A percentile compares a stretch with the other conserved stretches of the same genome.
phyloP scores from a whole-genome alignment of 2,329 filamentous ascomycete species.

The Apiospora marii region DNA sequence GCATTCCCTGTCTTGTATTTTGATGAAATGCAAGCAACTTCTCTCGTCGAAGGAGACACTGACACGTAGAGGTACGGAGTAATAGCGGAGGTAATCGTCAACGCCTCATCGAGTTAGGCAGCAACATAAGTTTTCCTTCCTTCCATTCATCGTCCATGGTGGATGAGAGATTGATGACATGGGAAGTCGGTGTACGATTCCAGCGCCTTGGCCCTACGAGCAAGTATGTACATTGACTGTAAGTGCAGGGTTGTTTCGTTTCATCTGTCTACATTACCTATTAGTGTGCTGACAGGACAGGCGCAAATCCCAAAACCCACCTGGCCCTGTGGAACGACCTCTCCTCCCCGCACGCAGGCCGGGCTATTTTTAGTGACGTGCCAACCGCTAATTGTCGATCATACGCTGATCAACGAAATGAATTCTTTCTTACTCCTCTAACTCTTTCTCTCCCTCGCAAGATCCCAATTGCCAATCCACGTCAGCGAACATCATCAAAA shows the following conservation, averaged over 20 bases:
- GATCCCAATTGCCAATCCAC: background rate
- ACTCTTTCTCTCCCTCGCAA: background rate
- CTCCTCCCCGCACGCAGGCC: background rate
- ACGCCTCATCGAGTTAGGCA: slow-evolving; percentile 6
- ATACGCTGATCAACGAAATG: background rate
- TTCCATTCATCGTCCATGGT: background rate
- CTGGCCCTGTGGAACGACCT: background rate
- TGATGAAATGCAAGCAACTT: background rate
- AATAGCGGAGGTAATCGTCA: background rate
- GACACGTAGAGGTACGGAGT: background rate
- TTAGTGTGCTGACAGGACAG: slow-evolving; percentile 12
- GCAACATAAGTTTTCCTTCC: background rate
- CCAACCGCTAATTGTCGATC: background rate
- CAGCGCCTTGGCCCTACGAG: background rate
- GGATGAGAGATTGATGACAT: background rate
- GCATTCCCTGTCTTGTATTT: background rate
- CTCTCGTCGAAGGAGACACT: background rate
- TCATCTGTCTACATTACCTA: too few relatives aligned
- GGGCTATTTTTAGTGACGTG: background rate
- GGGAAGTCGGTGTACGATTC: background rate
- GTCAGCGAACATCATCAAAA: background rate
- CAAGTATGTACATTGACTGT: too few relatives aligned
- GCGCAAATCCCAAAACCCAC: background rate
- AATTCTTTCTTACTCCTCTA: background rate
- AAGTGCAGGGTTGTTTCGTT: background rate